Evolutionary conservation across 2,329 filamentous ascomycete genomes (phyloP).

Genomic region (Penicillium brasilianum): DNA sequence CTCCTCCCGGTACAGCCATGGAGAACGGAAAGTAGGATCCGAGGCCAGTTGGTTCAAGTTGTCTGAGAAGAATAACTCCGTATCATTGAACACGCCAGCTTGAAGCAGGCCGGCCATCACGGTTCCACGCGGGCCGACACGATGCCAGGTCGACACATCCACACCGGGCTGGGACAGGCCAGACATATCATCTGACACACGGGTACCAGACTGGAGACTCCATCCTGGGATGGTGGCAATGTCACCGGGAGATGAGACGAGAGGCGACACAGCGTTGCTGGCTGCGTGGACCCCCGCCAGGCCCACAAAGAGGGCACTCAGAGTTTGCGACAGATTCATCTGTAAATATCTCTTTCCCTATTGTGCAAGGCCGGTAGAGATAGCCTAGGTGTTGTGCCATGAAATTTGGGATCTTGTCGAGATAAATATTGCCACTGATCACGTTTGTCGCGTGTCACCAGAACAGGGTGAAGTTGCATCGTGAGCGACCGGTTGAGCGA

Average conservation of each 20-base stretch:
- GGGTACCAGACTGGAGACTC: constrained; percentile 56
- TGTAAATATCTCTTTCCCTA: neutral
- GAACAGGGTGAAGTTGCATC: constrained; percentile 8
- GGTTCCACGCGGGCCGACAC: constrained; percentile 57
- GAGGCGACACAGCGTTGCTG: neutral
- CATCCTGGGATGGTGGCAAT: constrained; percentile 46
- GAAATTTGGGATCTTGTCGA: neutral
- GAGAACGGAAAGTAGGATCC: constrained; percentile 54
- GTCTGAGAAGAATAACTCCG: constrained; percentile 61
- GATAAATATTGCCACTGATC: neutral
- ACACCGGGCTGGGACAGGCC: constrained; percentile 51
- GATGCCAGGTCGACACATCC: constrained; percentile 59
- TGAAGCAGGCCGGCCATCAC: constrained; percentile 64
- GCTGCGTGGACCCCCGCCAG: constrained; percentile 6
- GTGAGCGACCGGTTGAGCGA: constrained; percentile 4
- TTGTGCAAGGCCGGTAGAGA: neutral
- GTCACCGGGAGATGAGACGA: constrained; percentile 35
- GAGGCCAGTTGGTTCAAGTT: constrained; percentile 54
- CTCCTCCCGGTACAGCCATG: constrained; percentile 65
- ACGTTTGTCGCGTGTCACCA: neutral
- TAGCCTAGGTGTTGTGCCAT: neutral
- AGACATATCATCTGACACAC: constrained; percentile 42
- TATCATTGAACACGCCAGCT: constrained; percentile 58
- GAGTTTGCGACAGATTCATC: constrained; percentile 3
- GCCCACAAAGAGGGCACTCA: constrained; percentile 5